Conservation (phyloP, 805 yeast genomes). For the Kodamaea kakaduensis region DNA sequence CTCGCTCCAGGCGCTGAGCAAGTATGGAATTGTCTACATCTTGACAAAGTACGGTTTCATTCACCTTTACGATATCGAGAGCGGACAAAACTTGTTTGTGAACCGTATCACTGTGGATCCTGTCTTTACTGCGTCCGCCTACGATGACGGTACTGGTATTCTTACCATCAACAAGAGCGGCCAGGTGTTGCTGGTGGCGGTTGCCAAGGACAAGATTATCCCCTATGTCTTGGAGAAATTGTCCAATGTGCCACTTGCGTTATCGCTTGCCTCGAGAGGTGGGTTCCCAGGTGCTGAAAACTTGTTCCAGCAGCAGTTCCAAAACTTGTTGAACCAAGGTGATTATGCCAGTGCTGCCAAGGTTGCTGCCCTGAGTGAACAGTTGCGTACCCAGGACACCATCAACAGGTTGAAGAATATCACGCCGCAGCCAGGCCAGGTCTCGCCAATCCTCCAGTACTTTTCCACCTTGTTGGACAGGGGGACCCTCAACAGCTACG, state of each 20-base stretch:
- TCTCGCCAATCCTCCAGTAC: constrained; percentile 90
- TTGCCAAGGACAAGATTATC: constrained; percentile 77
- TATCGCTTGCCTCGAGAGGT: constrained; percentile 88
- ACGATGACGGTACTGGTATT: constrained; percentile 73
- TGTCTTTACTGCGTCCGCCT: constrained; percentile 82
- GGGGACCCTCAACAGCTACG: constrained; percentile 90
- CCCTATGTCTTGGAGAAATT: constrained; percentile 86
- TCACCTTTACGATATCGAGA: constrained; percentile 89
- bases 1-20: constrained; percentile 77
- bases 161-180: constrained; percentile 93
- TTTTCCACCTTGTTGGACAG: constrained; percentile 87
- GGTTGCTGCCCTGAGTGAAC: constrained; percentile 92
- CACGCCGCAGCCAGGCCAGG: constrained; percentile 90
- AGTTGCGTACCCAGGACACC: constrained; percentile 90
- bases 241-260: constrained; percentile 81
- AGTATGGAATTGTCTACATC: constrained; percentile 82
- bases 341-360: constrained; percentile 92
- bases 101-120: constrained; percentile 96
- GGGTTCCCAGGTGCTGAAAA: constrained; percentile 97
- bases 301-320: constrained; percentile 87
- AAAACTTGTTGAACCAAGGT: constrained; percentile 74
- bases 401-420: constrained; percentile 86
- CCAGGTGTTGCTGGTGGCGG: constrained; percentile 89
- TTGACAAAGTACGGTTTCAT: constrained; percentile 95
- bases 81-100: constrained; percentile 88